Evolutionary conservation across 441 rosid species (phyloP).

Genomic region (Gossypium laxum): DNA sequence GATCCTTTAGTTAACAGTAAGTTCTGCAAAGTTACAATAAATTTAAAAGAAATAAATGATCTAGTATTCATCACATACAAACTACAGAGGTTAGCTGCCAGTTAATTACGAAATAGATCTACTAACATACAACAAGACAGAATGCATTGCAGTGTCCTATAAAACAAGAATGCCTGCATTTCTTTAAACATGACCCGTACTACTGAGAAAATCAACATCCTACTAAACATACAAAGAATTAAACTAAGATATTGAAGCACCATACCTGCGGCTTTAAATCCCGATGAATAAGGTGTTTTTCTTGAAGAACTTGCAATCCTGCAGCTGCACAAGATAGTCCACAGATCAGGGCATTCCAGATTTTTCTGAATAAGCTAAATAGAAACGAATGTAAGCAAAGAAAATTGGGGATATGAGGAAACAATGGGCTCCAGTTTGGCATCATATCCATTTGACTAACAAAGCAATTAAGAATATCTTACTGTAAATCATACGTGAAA

Average conservation of each 20-base stretch:
- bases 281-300: conserved; percentile 66
- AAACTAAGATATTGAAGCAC: conserved; percentile 5
- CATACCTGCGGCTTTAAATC: conserved; percentile 81
- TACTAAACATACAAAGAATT: background rate
- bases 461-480: background rate
- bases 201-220: background rate
- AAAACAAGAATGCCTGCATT: background rate
- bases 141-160: background rate
- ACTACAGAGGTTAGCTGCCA: background rate
- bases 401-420: background rate
- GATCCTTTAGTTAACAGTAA: conserved; percentile 46
- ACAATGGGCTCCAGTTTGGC: background rate
- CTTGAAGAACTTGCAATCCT: conserved; percentile 73
- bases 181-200: background rate
- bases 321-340: conserved; percentile 43
- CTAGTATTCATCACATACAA: conserved; percentile 9
- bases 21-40: conserved; percentile 43
- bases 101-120: conserved; percentile 3
- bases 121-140: background rate
- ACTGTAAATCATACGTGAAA: background rate
- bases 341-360: background rate
- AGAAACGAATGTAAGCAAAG: background rate
- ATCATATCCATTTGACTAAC: conserved; percentile 2
- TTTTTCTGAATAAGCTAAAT: conserved; percentile 4
- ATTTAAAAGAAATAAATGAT: background rate